A percentile compares a stretch with the other conserved stretches of the same genome.
These are phyloP conservation scores for Aspergillus niger DNA, from an alignment of 2,329 filamentous ascomycete species.

Conservation along the genomic window DNA sequence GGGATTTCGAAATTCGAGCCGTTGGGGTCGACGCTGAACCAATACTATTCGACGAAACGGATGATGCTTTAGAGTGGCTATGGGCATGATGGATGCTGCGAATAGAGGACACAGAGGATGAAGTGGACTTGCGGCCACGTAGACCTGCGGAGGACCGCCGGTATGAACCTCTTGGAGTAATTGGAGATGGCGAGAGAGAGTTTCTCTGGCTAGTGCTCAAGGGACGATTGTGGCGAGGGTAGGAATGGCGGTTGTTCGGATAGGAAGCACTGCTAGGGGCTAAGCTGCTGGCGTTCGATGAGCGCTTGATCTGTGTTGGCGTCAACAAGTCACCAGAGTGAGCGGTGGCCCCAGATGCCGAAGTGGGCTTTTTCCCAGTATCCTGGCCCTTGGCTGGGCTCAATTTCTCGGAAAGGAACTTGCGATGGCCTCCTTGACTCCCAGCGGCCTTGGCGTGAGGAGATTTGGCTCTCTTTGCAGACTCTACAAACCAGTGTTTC, in stretches of 20 bases:
- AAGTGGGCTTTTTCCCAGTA: constrained; percentile 29
- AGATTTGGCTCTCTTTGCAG: constrained; percentile 63
- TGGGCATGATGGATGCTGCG: constrained; percentile 88
- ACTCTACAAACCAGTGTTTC: constrained; percentile 73
- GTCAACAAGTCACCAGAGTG: constrained; percentile 34
- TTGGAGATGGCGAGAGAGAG: constrained; percentile 80
- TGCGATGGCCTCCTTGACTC: constrained; percentile 33
- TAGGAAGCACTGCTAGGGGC: constrained; percentile 47
- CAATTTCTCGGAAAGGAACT: constrained; percentile 42
- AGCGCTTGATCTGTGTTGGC: constrained; percentile 43
- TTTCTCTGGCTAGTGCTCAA: constrained; percentile 55
- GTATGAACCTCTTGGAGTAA: constrained; percentile 85
- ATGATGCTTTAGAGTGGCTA: constrained; percentile 90
- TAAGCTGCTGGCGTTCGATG: constrained; percentile 45
- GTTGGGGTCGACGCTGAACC: constrained; percentile 69
- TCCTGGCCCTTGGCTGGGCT: constrained; percentile 44
- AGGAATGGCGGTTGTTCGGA: constrained; percentile 45
- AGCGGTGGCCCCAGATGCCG: constrained; percentile 26
- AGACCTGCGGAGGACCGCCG: constrained; percentile 80
- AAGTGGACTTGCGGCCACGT: constrained; percentile 91
- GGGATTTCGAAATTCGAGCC: constrained; percentile 68
- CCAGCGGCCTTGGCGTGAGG: constrained; percentile 46
- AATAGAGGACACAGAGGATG: constrained; percentile 89
- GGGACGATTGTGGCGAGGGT: constrained; percentile 39
- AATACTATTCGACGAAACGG: constrained; percentile 79